Base-by-base conservation (phyloP, 106 monocot genomes). In the Vanilla planifolia region DNA sequence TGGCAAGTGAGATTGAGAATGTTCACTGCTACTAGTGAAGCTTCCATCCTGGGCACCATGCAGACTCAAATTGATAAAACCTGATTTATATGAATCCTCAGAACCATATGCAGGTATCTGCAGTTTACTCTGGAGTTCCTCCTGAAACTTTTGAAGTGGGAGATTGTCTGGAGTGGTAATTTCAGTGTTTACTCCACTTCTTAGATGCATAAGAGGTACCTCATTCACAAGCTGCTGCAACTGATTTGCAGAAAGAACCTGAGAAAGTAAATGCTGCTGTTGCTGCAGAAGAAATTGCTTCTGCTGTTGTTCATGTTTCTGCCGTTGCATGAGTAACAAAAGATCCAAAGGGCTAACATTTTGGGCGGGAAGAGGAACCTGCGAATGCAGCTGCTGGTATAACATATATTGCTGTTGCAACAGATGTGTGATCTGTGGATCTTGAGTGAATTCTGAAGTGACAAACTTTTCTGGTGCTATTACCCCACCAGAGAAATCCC, bases 371-470 rank as follows among this genome's bases (percentile, higher is more conserved):
- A 73, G 24, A 69, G 74, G 45, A 13, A 70, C 20, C 60, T 73
- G 80, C 53, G 83, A 53, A 5, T 84, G 92, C 60, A 77, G 36
- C 60, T 93, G 81, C 70, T 92, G 92, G 40, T 80, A 70, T 44
- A 84, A 39, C 51, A 77, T 50, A 70, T 82, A 80, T 64, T 93
- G 85, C 29, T 93, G 93, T 43, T 85, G 93, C 74, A 93, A 63
- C 25, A 85, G 50, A 64, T 32, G 67, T 20, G 74, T 48, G 4
- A 80, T 44, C 26, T 82, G 93, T 30, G 82, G 81, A 71, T 93
- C 93, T 45, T 89, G 85, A 62, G 76, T 30, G n/a, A 78, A 67
- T 45, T 82, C 85, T 66, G 88, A 65, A 52, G 81, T 46, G 45
- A 71, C 55, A 35, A 87, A 51, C 21, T 83, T 84, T 25, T 89